Base-by-base conservation (phyloP, 2,329 filamentous ascomycete species). In the Botryotinia narcissicola region DNA sequence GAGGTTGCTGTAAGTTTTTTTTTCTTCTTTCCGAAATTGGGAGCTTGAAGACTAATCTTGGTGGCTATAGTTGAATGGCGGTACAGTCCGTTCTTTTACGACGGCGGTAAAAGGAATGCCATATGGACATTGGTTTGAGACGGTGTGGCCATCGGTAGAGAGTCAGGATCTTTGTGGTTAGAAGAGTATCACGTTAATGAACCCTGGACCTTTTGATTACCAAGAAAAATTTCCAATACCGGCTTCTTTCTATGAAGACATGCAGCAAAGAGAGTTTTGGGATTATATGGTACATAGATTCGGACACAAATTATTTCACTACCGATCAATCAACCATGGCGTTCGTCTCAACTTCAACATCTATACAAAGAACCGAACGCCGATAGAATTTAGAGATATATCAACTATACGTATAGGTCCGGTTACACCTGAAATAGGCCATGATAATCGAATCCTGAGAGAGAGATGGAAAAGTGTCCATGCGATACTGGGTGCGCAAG, bases 231-330 rank as follows among this genome's bases (percentile, higher is more conserved):
- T 70, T 35, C 77, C 76, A 1, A 73, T 77, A 7, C 74, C 75
- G 9, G 67, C 74, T 9, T 71, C 74, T 2, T 76, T 76, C 22
- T 77, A 76, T 42, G 62, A 77, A 64, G 76, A 78, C 16, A 73
- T 76, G 3, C 75, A 77, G 22, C 77, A 78, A 63, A 73, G 75
- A 20, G 64, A 72, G 2, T 79, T 79, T 37, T 79, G 77, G 77
- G 59, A 64, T 16, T 42, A 72, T 4, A 66, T 42, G 20, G 75
- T 77, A 1, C 54, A 72, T 22, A 59, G 54, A 32, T 77, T 66
- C n/a, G 75, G 75, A 32, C 72, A 70, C 29, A 70, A 67, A 3
- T 1, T 75, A n/a, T 68, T 77, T 20, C 72, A 74, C 22, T 76
- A 72, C 37, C 75, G 74, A 40, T 25, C 54, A 25, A 12, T 72